phyloP scores from a whole-genome alignment of 2,329 filamentous ascomycete genomes.

The Fusarium pseudocircinatum region DNA sequence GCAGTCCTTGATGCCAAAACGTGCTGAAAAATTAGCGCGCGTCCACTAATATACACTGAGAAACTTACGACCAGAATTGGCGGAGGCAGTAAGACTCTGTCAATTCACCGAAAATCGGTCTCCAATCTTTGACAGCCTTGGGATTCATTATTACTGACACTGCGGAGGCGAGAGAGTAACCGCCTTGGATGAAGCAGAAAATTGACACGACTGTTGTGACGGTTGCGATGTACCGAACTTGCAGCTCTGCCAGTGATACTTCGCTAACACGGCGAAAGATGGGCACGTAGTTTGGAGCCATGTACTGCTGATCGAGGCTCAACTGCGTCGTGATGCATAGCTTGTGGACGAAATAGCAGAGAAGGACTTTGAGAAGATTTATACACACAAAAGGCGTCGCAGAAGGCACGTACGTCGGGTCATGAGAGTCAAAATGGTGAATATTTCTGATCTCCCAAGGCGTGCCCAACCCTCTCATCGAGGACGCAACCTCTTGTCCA shows the following conservation, averaged over 20 bases:
- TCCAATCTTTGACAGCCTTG: slow-evolving; percentile 27
- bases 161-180: slow-evolving; percentile 27
- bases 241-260: slow-evolving; percentile 13
- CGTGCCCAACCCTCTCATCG: slow-evolving; percentile 34
- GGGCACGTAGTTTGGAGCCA: slow-evolving; percentile 16
- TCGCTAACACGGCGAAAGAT: slow-evolving; percentile 26
- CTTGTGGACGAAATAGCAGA: slow-evolving; percentile 26
- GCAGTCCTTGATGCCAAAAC: slow-evolving; percentile 36
- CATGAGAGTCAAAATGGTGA: slow-evolving; percentile 31
- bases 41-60: neutral
- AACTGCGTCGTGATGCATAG: slow-evolving; percentile 31
- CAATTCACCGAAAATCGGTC: slow-evolving; percentile 30
- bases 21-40: slow-evolving; percentile 6
- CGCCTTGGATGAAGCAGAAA: slow-evolving; percentile 37
- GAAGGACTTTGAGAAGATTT: slow-evolving; percentile 23
- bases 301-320: slow-evolving; percentile 21
- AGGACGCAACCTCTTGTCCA: slow-evolving; percentile 34
- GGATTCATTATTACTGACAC: slow-evolving; percentile 21
- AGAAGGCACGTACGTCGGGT: slow-evolving; percentile 20
- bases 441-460: slow-evolving; percentile 36
- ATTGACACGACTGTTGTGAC: slow-evolving; percentile 33
- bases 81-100: slow-evolving; percentile 27
- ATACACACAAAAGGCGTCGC: slow-evolving; percentile 6
- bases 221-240: slow-evolving; percentile 33
- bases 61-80: slow-evolving; percentile 35